A percentile compares a stretch with the other conserved stretches of the same genome.
Conservation (phyloP, 495 filamentous ascomycete species). For the Clavariopsis aquatica region DNA sequence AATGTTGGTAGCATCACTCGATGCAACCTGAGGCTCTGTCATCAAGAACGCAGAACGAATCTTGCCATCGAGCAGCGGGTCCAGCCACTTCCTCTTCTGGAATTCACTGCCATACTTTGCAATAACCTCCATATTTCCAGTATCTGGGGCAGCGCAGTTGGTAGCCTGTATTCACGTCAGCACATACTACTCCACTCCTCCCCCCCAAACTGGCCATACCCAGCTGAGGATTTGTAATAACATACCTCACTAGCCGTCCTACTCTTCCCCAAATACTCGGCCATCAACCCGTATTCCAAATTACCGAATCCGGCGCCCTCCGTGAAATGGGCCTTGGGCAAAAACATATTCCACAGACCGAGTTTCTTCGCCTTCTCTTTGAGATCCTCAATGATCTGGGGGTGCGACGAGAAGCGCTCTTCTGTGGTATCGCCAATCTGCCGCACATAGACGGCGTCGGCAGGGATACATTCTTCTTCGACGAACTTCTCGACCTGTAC, state of each 20-base stretch:
- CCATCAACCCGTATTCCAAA: constrained; percentile 51
- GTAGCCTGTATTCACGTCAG: constrained; percentile 39
- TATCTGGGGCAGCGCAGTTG: constrained; percentile 50
- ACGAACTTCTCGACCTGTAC: constrained; percentile 89
- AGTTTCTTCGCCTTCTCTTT: constrained; percentile 79
- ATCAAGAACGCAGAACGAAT: constrained; percentile 51
- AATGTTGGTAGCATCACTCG: constrained; percentile 50
- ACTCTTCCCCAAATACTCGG: constrained; percentile 49
- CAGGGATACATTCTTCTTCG: constrained; percentile 86
- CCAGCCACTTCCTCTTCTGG: constrained; percentile 48
- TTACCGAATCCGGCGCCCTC: constrained; percentile 70
- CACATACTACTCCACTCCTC: not conserved
- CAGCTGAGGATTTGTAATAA: not conserved
- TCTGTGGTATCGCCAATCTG: constrained; percentile 72
- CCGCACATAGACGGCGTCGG: constrained; percentile 73
- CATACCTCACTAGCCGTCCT: constrained; percentile 44
- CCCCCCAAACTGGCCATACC: not conserved
- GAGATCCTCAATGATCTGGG: constrained; percentile 79
- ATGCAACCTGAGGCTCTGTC: constrained; percentile 50
- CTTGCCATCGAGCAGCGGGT: constrained; percentile 47
- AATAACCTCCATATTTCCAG: constrained; percentile 52
- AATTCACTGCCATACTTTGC: constrained; percentile 50
- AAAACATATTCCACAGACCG: constrained; percentile 98
- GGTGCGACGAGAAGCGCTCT: constrained; percentile 74
- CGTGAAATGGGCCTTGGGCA: constrained; percentile 90